Evolutionary conservation across 169 alveolate genomes (phyloP).

Genomic region (Plasmodium knowlesi): DNA sequence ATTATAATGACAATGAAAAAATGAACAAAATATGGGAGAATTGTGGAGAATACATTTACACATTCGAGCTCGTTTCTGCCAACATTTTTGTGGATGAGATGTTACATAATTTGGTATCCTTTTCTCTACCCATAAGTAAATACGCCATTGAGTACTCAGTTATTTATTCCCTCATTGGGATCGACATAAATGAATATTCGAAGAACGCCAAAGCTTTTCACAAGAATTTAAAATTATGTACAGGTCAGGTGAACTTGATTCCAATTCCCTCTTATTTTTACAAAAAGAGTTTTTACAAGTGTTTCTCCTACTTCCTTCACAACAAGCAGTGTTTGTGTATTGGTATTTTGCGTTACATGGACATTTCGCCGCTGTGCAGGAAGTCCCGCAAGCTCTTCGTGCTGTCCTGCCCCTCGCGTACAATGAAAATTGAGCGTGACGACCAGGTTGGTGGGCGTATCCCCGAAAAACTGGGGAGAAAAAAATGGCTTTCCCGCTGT

Average conservation of each 20-base stretch:
- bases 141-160: slow-evolving; percentile 81
- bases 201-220: slow-evolving; percentile 42
- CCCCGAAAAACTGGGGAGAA: not conserved
- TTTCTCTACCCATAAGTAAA: slow-evolving; percentile 79
- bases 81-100: slow-evolving; percentile 85
- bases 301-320: slow-evolving; percentile 62
- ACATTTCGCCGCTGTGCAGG: slow-evolving; percentile 42
- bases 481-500: not conserved
- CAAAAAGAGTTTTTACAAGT: slow-evolving; percentile 60
- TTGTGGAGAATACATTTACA: slow-evolving; percentile 84
- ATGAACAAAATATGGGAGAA: slow-evolving; percentile 85
- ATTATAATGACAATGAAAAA: slow-evolving; percentile 78
- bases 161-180: slow-evolving; percentile 76
- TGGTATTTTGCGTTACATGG: slow-evolving; percentile 56
- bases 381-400: slow-evolving; percentile 40
- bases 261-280: slow-evolving; percentile 73
- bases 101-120: slow-evolving; percentile 84
- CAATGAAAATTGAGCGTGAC: slow-evolving; percentile 57
- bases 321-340: slow-evolving; percentile 52
- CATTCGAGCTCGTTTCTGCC: slow-evolving; percentile 85
- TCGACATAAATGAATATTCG: slow-evolving; percentile 44
- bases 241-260: slow-evolving; percentile 31
- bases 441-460: slow-evolving; percentile 38
- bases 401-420: slow-evolving; percentile 64
- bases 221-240: slow-evolving; percentile 57